Percentiles rank a stretch among this genome's conserved stretches.
Evolutionary conservation across 306 rosid genomes (phyloP).

Genomic region (Vachellia collinsii): DNA sequence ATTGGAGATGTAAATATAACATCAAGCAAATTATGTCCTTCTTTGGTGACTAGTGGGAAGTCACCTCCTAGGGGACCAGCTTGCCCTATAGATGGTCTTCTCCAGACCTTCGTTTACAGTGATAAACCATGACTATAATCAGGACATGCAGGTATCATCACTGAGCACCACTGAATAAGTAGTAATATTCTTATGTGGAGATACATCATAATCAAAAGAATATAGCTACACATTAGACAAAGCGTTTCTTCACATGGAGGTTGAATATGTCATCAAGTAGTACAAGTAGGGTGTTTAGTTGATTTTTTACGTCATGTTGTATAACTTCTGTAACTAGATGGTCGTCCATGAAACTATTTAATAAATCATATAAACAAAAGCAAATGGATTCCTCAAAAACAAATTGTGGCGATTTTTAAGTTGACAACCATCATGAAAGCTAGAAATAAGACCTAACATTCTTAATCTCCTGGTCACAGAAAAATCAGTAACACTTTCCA

Average conservation of each 20-base stretch:
- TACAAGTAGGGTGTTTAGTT: neutral
- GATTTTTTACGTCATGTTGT: neutral
- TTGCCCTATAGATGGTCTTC: conserved; percentile 76
- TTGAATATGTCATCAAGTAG: neutral
- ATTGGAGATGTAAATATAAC: conserved; percentile 91
- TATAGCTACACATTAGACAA: neutral
- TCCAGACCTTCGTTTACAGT: conserved; percentile 71
- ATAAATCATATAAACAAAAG: neutral
- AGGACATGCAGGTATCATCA: neutral
- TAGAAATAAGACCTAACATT: conserved; percentile 8
- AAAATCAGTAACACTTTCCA: neutral
- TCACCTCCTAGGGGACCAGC: conserved; percentile 83
- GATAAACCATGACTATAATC: conserved; percentile 20
- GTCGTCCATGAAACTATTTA: neutral
- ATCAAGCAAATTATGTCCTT: conserved; percentile 85
- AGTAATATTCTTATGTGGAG: neutral
- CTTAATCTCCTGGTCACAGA: neutral
- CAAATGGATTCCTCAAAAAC: conserved; percentile 8
- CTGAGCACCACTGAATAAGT: neutral
- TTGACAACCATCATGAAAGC: neutral
- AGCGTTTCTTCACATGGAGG: neutral
- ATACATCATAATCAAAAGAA: neutral
- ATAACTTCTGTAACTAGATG: neutral
- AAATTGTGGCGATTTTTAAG: conserved; percentile 1
- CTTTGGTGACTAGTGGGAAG: conserved; percentile 75